Evolutionary conservation across 768 basidiomycete species (phyloP), one percentile per base, ranked within the genome.

Genomic region (Tephrocybe sp.): DNA sequence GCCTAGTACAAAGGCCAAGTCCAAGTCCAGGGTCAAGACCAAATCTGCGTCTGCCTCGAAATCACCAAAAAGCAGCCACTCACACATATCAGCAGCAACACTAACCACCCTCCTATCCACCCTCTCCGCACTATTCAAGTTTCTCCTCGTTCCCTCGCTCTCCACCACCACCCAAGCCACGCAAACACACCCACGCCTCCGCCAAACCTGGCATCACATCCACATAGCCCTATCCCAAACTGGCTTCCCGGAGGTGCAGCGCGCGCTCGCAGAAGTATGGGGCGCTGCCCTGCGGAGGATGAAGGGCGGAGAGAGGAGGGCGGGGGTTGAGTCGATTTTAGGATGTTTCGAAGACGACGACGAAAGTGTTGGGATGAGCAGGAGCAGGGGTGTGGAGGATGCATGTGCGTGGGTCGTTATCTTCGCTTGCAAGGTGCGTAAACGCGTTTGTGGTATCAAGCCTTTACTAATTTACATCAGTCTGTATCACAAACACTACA

Each of bases 241-340:
- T 51, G 90, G 87, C 62, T 69, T 78, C 49, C 76, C 81, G 0
- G 89, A 93, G 51, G 78, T 91, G 2, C 88, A 88, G 61, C 72
- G 87, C 20, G 83, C 87, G 1, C 77, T 89, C 9, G 87, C 91
- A 0, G 92, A 97, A 61, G 90, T 92, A 3, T 97, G 92, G 95
- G 90, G 85, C 0, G 82, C 80, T 0, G 77, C 87, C 0, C 60
- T 96, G 38, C 75, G 94, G 43, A 77, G 89, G 57, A 68, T 94
- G 46, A 89, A 90, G 65, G 68, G 71, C 1, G 73, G 77, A 11
- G 73, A 75, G 7, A 72, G 87, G 26, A 80, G 79, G 47, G 72
- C 74, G 41, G 79, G 84, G 0, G 74, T 91, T 4, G 57, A 61
- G 3, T 51, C 89, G 12, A 71, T 95, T 62, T 76, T 76, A n/a